Evolutionary conservation across 768 basidiomycete species (phyloP).

Genomic region (Albatrellus ellisii): DNA sequence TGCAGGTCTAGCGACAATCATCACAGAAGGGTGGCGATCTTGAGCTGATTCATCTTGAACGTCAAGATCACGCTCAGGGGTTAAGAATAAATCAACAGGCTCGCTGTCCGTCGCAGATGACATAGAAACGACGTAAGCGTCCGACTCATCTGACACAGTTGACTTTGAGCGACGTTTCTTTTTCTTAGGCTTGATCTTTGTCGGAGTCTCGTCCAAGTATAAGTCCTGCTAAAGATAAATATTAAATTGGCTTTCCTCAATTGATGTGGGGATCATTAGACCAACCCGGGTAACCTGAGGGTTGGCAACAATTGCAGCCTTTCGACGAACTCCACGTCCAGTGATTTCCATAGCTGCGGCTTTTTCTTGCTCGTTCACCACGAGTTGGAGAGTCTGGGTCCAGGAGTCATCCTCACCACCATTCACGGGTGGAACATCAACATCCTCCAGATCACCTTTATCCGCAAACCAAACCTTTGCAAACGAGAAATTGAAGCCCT

Average conservation of each 20-base stretch:
- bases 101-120: slow-evolving; percentile 6
- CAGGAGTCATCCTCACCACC: slow-evolving; percentile 62
- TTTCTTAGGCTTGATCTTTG: slow-evolving; percentile 23
- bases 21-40: background rate
- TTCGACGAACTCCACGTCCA: slow-evolving; percentile 66
- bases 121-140: slow-evolving; percentile 22
- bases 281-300: slow-evolving; percentile 26
- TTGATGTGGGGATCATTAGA: background rate
- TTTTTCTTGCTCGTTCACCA: slow-evolving; percentile 33
- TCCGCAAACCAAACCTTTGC: slow-evolving; percentile 88
- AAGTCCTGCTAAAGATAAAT: slow-evolving; percentile 16
- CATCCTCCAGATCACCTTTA: slow-evolving; percentile 57
- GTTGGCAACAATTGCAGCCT: slow-evolving; percentile 36
- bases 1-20: background rate
- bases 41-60: background rate
- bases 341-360: slow-evolving; percentile 37
- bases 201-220: slow-evolving; percentile 24
- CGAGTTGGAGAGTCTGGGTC: slow-evolving; percentile 50
- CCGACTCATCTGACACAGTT: slow-evolving; percentile 25
- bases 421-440: slow-evolving; percentile 30
- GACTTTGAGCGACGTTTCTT: slow-evolving; percentile 20
- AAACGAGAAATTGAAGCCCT: slow-evolving; percentile 62
- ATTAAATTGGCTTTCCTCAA: background rate
- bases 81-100: background rate
- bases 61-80: background rate